Base-by-base conservation (phyloP, 2,329 filamentous ascomycete species). In the Hyphodiscus sp. region DNA sequence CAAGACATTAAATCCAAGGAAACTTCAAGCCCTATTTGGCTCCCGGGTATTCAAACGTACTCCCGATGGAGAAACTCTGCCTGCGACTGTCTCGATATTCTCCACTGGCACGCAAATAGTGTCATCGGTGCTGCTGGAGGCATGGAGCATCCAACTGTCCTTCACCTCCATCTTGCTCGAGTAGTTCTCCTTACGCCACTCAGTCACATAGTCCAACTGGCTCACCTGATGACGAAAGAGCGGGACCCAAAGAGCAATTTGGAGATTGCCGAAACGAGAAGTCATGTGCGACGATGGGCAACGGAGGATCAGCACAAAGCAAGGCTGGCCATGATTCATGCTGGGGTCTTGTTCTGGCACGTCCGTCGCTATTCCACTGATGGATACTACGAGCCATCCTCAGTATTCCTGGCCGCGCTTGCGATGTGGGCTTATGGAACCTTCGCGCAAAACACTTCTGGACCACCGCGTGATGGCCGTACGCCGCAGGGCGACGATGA, bases 241-340 rank as follows among this genome's bases (percentile, higher is more conserved):
- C 20, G 19, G 19, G 30, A 45, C 16, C 41, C 41, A 9, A 51
- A 47, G n/a, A 46, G 41, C 18, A 43, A 55, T 23, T 7, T 41
- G 1, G 61, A 66, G 13, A 68, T 72, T 30, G 57, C 60, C 8
- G 60, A 55, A n/a, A 54, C 54, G 5, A 51, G 47, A 20, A 49
- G 42, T 10, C 51, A 74, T 45, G 69, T 79, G 41, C 69, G 70
- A 47, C 70, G 73, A 33, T 81, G 78, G 78, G 72, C 73, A 15
- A 66, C 69, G 18, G 69, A 76, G 53, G 76, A 80, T 59, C 75
- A 77, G 56, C 76, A 76, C 62, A 81, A 81, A 67, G 77, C 77
- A n/a, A 71, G 78, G n/a, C 68, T 80, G 1, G 74, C 76, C n/a
- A 71, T 78, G 38, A 72, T 81, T 7, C 78, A 81, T 58, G 76